These are phyloP conservation scores for Backusella circina DNA, from an alignment of 192 early-diverging fungal genomes.

Conservation along the genomic window DNA sequence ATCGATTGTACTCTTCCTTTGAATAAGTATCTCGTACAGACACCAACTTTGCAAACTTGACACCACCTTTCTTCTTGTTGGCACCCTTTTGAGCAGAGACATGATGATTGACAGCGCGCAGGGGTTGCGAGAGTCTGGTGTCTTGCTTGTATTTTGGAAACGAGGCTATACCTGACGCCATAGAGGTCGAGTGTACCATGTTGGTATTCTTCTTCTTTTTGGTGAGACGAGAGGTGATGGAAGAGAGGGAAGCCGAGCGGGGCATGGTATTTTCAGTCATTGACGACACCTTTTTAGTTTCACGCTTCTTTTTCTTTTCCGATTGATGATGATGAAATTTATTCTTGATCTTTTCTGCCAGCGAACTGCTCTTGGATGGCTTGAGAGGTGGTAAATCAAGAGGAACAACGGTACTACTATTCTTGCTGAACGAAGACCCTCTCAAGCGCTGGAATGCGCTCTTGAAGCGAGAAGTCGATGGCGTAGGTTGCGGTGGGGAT, in stretches of 20 bases:
- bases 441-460: not conserved
- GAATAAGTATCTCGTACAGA: conserved; percentile 8
- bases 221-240: conserved; percentile 48
- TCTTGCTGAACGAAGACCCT: not conserved
- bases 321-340: conserved; percentile 2
- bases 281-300: not conserved
- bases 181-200: not conserved
- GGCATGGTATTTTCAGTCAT: not conserved
- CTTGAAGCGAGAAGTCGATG: not conserved
- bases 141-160: not conserved
- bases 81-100: not conserved
- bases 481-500: not conserved
- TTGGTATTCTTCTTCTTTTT: not conserved
- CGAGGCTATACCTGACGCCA: not conserved
- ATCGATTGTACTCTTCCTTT: conserved; percentile 5
- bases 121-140: not conserved
- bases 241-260: conserved; percentile 28
- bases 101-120: not conserved
- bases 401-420: not conserved
- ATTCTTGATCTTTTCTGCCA: conserved; percentile 4
- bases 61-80: not conserved
- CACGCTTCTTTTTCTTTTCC: conserved; percentile 1
- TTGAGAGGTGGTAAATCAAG: not conserved
- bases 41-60: conserved; percentile 5
- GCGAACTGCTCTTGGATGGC: not conserved